Base-by-base conservation (phyloP, 2,329 filamentous ascomycete genomes). In the Hymenoscyphus linearis region DNA sequence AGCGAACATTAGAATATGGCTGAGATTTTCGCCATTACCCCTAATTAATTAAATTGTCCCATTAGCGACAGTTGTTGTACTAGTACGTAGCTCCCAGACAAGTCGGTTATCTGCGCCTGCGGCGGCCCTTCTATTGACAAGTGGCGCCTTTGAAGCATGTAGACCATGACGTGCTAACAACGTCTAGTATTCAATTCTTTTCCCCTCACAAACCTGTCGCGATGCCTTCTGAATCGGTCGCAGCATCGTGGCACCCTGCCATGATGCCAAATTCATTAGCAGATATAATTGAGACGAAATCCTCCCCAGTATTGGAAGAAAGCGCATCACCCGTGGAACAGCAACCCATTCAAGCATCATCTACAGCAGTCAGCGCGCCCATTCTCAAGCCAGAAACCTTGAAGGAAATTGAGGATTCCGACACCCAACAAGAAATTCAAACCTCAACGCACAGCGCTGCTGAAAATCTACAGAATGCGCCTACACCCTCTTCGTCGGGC, bases 181-280 rank as follows among this genome's bases (percentile, higher is more conserved):
- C 58, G 36, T 13, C 34, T 63, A 66, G 66, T 69, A 69, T 70
- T 68, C 64, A 62, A 57, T 69, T 69, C 62, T 66, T 67, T 66
- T 65, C 47, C 53, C 52, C 44, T 53, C 44, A 55, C 59, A 62
- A 50, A 58, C 36, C 35, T 52, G 10, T 65, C 62, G 64, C 66
- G 62, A 81, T 82, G 79, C 66, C 76, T 60, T 76, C 76, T 59
- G 75, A 77, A 71, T 73, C 74, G 64, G 71, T 76, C 52, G 74
- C 71, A 67, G 74, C 77, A 64, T 75, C 78, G 61, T 82, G 80
- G 80, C 75, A 83, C 74, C 80, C 80, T 60, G 80, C 81, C 55
- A 73, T 78, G 69, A 80, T 79, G 79, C 80, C 80, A 63, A 76
- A 82, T 68, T 70, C 73, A 60, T 60, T 63, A 47, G 66, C 69